These are phyloP conservation scores for Puccinia hordei DNA, from an alignment of 1,284 basidiomycete species.

Conservation along the genomic window DNA sequence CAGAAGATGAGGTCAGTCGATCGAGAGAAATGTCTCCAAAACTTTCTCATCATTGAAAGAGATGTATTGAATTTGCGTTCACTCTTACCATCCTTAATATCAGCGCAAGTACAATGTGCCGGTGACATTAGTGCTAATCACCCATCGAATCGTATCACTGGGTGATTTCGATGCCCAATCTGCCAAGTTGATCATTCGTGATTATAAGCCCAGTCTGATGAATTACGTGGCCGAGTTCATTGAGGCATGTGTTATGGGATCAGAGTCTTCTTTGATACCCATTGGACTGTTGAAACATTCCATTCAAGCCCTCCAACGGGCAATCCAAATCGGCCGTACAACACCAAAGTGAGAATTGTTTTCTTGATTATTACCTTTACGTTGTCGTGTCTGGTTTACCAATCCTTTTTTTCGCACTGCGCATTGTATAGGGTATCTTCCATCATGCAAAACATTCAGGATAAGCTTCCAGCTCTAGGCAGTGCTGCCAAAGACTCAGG, in stretches of 20 bases:
- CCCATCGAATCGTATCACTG: slow-evolving; percentile 77
- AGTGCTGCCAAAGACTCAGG: slow-evolving; percentile 16
- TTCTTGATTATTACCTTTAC: background rate
- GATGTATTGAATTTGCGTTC: background rate
- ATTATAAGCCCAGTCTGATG: slow-evolving; percentile 75
- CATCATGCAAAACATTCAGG: slow-evolving; percentile 39
- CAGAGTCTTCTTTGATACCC: slow-evolving; percentile 66
- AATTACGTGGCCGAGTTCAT: slow-evolving; percentile 82
- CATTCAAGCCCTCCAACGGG: slow-evolving; percentile 51
- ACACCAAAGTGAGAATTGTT: slow-evolving; percentile 72
- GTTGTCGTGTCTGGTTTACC: background rate
- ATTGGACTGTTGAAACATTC: slow-evolving; percentile 64
- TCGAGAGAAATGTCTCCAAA: slow-evolving; percentile 68
- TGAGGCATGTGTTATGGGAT: slow-evolving; percentile 76
- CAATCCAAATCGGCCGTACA: slow-evolving; percentile 70
- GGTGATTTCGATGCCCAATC: slow-evolving; percentile 85
- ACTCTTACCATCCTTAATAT: background rate
- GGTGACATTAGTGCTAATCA: slow-evolving; percentile 84
- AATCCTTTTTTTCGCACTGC: background rate
- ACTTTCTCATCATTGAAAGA: slow-evolving; percentile 60
- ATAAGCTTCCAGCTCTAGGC: slow-evolving; percentile 24
- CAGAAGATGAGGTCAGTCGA: slow-evolving; percentile 74
- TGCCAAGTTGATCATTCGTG: slow-evolving; percentile 76
- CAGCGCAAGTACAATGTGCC: slow-evolving; percentile 89
- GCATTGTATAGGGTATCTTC: slow-evolving; percentile 16